Base-by-base conservation (phyloP, 225 moss, liverwort and hornwort genomes). In the Polytrichum formosum region DNA sequence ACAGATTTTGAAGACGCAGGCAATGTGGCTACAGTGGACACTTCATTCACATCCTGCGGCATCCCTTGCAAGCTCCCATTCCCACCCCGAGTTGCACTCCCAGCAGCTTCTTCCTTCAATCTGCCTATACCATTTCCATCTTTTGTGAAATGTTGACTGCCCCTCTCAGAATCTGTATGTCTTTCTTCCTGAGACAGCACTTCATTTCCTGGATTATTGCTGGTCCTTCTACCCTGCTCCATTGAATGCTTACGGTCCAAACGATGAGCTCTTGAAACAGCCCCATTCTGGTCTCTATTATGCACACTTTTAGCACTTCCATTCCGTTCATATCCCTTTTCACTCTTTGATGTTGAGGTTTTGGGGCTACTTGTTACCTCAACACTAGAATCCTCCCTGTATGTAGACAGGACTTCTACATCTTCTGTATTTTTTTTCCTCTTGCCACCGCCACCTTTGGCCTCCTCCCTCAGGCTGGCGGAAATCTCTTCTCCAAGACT, bases 401-500 rank as follows among this genome's bases (percentile, higher is more conserved):
- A 63, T 28, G 29, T 84, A 1, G 79, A 73, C 17, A 78, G 59
- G 0, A 67, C 70, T 66, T 88, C 87, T 5, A 81, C 53, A 10
- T 76, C 83, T 20, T 77, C 70, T 7, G 63, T 65, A 3, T 8
- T 54, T 21, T 35, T 71, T n/a, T 46, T 7, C 25, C 60, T 30
- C n/a, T 59, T 65, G 6, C 66, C 55, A 5, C 53, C 54, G 28
- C 29, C 5, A 25, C n/a, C 72, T 46, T 25, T 74, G 20, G 61
- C 72, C 69, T 75, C 72, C 30, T 77, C 72, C 69, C 67, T 59
- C 30, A 80, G 64, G 31, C 84, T 84, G 0, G 90, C 87, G 63
- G 82, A 73, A 4, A 91, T 81, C 64, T 85, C 76, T 22, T 79
- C 81, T 25, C 83, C 89, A 0, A 79, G 20, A 28, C 80, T 82